These are phyloP conservation scores for Chlorella sp. DNA, from an alignment of 139 green algal species.

Conservation along the genomic window DNA sequence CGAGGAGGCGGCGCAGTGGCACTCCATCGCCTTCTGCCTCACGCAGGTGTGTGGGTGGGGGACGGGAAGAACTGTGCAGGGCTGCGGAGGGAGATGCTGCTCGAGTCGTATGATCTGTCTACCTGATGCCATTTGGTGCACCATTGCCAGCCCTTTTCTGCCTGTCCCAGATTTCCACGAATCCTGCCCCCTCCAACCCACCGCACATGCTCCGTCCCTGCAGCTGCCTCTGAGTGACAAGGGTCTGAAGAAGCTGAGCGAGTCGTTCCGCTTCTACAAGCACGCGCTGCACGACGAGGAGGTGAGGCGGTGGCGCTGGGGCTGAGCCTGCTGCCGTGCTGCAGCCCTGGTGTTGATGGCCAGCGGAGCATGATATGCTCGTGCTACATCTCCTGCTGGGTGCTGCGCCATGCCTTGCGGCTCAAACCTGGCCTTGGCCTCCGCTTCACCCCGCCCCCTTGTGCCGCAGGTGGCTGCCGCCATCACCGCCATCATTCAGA, in stretches of 20 bases:
- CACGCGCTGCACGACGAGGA: conserved; percentile 76
- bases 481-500: conserved; percentile 55
- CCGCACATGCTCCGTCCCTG: neutral
- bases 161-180: neutral
- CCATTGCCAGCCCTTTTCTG: no score
- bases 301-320: neutral
- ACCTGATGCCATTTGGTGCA: no score
- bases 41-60: conserved; percentile 33
- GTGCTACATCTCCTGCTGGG: no score
- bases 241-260: conserved; percentile 76
- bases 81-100: no score
- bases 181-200: neutral
- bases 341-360: no score
- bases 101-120: neutral
- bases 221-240: conserved; percentile 88
- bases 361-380: no score
- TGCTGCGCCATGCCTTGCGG: no score
- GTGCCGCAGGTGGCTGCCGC: conserved; percentile 43
- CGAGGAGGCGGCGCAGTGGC: conserved; percentile 67
- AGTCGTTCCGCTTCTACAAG: conserved; percentile 84
- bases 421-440: no score
- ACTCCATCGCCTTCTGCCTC: conserved; percentile 90
- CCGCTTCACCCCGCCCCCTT: neutral
- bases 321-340: neutral
- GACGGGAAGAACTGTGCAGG: neutral